These are phyloP conservation scores for Mucor velutinosus DNA, from an alignment of 371 early-diverging fungal genomes.

Conservation along the genomic window DNA sequence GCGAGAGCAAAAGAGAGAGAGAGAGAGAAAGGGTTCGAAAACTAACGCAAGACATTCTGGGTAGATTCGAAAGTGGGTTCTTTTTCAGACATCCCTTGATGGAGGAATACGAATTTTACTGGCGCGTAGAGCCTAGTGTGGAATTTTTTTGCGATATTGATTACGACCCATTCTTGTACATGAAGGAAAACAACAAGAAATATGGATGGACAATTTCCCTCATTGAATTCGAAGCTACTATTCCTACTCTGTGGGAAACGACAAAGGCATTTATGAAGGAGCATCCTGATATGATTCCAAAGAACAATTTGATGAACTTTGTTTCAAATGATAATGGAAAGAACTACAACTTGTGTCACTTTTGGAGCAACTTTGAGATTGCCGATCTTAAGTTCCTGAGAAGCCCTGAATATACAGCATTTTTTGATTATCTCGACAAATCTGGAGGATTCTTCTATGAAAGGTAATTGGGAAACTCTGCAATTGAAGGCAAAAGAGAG, in stretches of 20 bases:
- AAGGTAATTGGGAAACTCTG: constrained; percentile 31
- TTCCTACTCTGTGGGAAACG: constrained; percentile 79
- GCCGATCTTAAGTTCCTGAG: constrained; percentile 85
- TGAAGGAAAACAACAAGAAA: constrained; percentile 80
- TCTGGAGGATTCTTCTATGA: constrained; percentile 95
- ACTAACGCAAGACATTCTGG: background rate
- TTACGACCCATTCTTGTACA: constrained; percentile 90
- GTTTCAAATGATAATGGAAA: constrained; percentile 36
- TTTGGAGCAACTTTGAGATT: constrained; percentile 98
- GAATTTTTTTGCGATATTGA: constrained; percentile 84
- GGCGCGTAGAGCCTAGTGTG: constrained; percentile 96
- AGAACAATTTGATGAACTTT: constrained; percentile 40
- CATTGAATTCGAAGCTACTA: constrained; percentile 76
- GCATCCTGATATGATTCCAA: constrained; percentile 46
- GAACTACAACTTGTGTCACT: constrained; percentile 82
- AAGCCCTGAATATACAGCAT: constrained; percentile 65
- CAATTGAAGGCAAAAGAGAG: background rate
- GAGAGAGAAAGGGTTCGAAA: background rate
- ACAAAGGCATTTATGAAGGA: constrained; percentile 55
- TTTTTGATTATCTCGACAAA: constrained; percentile 83
- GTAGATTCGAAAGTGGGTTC: constrained; percentile 84
- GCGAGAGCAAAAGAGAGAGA: background rate
- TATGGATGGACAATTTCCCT: constrained; percentile 84
- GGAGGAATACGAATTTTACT: constrained; percentile 85
- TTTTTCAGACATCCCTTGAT: constrained; percentile 83